These are phyloP conservation scores for Rhizophagus sp. DNA, from an alignment of 192 early-diverging fungal species.

Conservation along the genomic window DNA sequence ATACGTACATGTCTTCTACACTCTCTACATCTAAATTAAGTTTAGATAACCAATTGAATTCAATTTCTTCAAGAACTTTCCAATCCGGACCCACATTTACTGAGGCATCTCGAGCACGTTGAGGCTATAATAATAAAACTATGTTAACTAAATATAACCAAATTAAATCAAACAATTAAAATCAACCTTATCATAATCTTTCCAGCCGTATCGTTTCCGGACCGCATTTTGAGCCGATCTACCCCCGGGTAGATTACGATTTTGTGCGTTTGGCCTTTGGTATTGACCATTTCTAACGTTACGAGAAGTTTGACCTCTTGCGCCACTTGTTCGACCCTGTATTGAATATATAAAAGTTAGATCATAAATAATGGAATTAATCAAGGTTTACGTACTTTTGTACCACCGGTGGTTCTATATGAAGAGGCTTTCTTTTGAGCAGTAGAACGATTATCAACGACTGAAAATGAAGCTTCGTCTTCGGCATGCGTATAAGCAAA, in stretches of 20 bases:
- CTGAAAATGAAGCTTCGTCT: conserved; percentile 95
- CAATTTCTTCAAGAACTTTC: conserved; percentile 92
- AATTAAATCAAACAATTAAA: no score
- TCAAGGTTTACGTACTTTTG: not conserved
- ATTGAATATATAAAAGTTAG: not conserved
- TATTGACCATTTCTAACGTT: conserved; percentile 28
- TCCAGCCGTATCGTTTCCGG: conserved; percentile 46
- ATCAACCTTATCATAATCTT: conserved; percentile 45
- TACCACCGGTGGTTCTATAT: conserved; percentile 48
- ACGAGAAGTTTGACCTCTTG: not conserved
- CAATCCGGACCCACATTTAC: conserved; percentile 88
- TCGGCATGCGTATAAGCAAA: conserved; percentile 89
- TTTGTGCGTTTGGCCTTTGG: conserved; percentile 24
- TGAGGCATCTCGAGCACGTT: conserved; percentile 81
- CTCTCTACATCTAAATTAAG: conserved; percentile 77
- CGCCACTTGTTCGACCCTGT: conserved; percentile 8
- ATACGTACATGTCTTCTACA: conserved; percentile 77
- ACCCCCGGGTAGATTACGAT: conserved; percentile 1
- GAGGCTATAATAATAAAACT: conserved; percentile 46
- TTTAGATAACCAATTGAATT: conserved; percentile 85
- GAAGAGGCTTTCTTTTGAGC: conserved; percentile 64
- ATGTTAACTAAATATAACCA: not conserved
- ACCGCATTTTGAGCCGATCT: not conserved
- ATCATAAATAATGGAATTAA: not conserved
- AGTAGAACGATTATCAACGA: conserved; percentile 78